Conservation (phyloP, 2,329 filamentous ascomycete species). For the Ophiostoma sp. region DNA sequence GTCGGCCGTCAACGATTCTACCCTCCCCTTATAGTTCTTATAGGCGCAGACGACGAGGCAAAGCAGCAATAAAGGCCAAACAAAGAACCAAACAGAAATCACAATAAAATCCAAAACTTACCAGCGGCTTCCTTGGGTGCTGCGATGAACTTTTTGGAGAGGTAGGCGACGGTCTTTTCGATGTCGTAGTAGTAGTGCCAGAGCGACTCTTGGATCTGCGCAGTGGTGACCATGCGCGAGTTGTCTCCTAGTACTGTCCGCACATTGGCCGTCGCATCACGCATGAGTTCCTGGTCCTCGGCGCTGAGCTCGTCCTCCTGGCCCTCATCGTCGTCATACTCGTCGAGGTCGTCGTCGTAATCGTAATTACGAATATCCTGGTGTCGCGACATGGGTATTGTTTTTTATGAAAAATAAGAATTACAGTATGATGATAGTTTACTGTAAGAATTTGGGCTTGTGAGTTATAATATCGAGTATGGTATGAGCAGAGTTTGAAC, state of each 20-base stretch:
- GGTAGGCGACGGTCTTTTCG: slow-evolving; percentile 74
- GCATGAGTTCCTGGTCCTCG: slow-evolving; percentile 51
- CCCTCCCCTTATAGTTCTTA: not conserved
- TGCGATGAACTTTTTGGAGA: slow-evolving; percentile 60
- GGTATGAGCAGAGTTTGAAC: not conserved
- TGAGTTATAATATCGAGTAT: too few relatives aligned
- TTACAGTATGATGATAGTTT: not conserved
- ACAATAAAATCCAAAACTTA: not conserved
- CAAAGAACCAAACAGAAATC: not conserved
- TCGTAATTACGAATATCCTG: slow-evolving; percentile 45
- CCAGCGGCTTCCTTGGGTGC: slow-evolving; percentile 32
- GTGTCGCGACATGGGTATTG: slow-evolving; percentile 42
- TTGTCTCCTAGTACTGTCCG: slow-evolving; percentile 58
- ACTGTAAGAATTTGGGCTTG: not conserved
- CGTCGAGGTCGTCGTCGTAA: slow-evolving; percentile 48
- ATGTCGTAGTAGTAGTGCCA: slow-evolving; percentile 98
- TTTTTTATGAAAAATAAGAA: not conserved
- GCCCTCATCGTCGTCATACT: slow-evolving; percentile 40
- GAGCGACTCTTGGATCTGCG: slow-evolving; percentile 78
- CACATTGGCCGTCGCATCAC: slow-evolving; percentile 61
- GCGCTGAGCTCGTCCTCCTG: slow-evolving; percentile 42
- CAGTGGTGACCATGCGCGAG: slow-evolving; percentile 50
- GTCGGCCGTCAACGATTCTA: slow-evolving; percentile 24
- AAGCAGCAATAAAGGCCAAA: not conserved
- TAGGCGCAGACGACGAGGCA: not conserved